phyloP scores from a whole-genome alignment of 768 basidiomycete species.

The Dendrothele bispora region DNA sequence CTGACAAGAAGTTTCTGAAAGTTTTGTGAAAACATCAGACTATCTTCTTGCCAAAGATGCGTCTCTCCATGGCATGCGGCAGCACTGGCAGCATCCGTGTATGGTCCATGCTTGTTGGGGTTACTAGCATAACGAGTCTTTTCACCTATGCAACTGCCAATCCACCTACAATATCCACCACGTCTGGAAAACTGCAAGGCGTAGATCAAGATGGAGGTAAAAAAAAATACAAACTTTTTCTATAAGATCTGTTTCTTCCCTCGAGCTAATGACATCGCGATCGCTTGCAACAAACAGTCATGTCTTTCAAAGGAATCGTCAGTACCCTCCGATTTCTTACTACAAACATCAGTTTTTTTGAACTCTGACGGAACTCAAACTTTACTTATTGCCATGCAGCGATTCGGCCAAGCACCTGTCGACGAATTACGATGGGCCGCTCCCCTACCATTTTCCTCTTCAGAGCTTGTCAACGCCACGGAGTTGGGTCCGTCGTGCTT shows the following conservation, averaged over 20 bases:
- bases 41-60: too few relatives aligned
- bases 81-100: too few relatives aligned
- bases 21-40: too few relatives aligned
- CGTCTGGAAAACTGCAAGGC: background rate
- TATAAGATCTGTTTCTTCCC: background rate
- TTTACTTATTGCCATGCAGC: too few relatives aligned
- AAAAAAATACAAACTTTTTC: background rate
- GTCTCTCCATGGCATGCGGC: too few relatives aligned
- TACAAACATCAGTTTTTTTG: background rate
- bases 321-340: background rate
- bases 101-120: too few relatives aligned
- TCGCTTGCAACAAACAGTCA: too few relatives aligned
- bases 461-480: background rate
- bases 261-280: too few relatives aligned
- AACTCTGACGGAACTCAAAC: background rate
- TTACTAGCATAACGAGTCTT: too few relatives aligned
- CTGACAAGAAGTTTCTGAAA: too few relatives aligned
- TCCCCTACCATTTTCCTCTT: slow-evolving; percentile 4
- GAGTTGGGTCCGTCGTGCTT: slow-evolving; percentile 2
- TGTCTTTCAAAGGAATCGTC: slow-evolving; percentile 2
- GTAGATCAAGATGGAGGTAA: background rate
- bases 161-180: background rate
- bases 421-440: slow-evolving; percentile 3
- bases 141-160: too few relatives aligned
- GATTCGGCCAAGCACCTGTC: slow-evolving; percentile 4